Evolutionary conservation across 495 filamentous ascomycete genomes (phyloP), one percentile per base, ranked within the genome.

Genomic region (Physcia stellaris): DNA sequence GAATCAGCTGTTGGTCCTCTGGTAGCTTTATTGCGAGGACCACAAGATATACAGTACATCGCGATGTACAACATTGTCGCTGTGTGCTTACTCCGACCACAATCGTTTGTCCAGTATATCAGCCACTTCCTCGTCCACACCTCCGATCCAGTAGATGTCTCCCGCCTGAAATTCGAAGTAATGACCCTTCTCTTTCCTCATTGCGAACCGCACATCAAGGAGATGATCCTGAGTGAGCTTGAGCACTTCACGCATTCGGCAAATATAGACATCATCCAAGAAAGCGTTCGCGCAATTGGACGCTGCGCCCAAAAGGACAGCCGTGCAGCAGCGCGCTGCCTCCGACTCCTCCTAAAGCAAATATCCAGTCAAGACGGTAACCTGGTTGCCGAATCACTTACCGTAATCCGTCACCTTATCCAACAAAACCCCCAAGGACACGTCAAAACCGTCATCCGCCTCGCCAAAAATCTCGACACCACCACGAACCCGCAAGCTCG

Each of bases 31-130:
- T 66, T 96, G 32, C 77, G 90, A 28, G 79, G 78, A 22, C 77
- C 83, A 10, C 75, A 80, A 43, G 87, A 94, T 52, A 84, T 94
- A 37, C 78, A 90, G 49, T 76, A 86, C 46, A 72, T 94, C 39
- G 86, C 83, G 6, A 71, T 98, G 5, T 82, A 86, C 61, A 95
- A 95, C 55, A 88, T 98, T 43, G 84, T 95, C 35, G 79, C 81
- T 26, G 81, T 96, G 32, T 85, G 80, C 45, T 63, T 96, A 18
- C 62, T 63, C 12, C 62, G 70, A 17, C 83, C 90, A 0, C 65
- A 76, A 32, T 67, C 75, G 5, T 96, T 98, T 52, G 79, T 85
- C 24, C 77, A 70, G 54, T 86, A 94, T 50, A 70, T 76, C 6
- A 77, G 80, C 6, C 90, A 92, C 55, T 96, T 96, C 53, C 70